These are phyloP conservation scores for Vaccinium vitisidaea DNA, from an alignment of 148 eudicot species.

Conservation along the genomic window DNA sequence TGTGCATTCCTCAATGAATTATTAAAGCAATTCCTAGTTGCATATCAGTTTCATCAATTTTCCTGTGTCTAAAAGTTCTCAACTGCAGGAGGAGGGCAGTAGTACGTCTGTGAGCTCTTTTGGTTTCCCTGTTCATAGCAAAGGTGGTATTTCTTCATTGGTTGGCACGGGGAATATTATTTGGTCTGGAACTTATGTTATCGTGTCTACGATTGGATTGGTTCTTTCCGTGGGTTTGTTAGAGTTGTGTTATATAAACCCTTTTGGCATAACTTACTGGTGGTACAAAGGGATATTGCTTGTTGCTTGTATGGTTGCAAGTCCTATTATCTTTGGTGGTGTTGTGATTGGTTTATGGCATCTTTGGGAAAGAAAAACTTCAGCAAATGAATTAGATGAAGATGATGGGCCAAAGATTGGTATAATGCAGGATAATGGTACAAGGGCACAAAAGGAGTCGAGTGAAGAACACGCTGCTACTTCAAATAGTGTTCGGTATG, in stretches of 20 bases:
- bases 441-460: slow-evolving; percentile 23
- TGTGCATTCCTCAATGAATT: not conserved
- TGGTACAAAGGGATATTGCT: slow-evolving; percentile 93
- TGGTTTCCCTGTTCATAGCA: slow-evolving; percentile 30
- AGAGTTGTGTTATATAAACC: slow-evolving; percentile 56
- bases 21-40: not conserved
- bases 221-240: slow-evolving; percentile 47
- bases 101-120: slow-evolving; percentile 30
- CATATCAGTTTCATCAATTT: not conserved
- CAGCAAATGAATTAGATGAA: slow-evolving; percentile 26
- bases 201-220: slow-evolving; percentile 59
- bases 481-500: slow-evolving; percentile 45
- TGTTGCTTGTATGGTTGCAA: slow-evolving; percentile 61
- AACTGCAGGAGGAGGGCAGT: slow-evolving; percentile 68
- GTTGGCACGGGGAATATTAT: slow-evolving; percentile 73
- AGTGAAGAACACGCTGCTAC: slow-evolving; percentile 24
- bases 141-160: slow-evolving; percentile 53
- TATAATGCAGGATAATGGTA: slow-evolving; percentile 18
- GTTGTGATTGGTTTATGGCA: slow-evolving; percentile 63
- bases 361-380: slow-evolving; percentile 55
- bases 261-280: slow-evolving; percentile 42
- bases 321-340: slow-evolving; percentile 74
- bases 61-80: not conserved
- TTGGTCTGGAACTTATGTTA: slow-evolving; percentile 68
- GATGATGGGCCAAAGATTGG: slow-evolving; percentile 16